These are phyloP conservation scores for Lactifluus subvellereus DNA, from an alignment of 768 basidiomycete genomes.

Conservation along the genomic window DNA sequence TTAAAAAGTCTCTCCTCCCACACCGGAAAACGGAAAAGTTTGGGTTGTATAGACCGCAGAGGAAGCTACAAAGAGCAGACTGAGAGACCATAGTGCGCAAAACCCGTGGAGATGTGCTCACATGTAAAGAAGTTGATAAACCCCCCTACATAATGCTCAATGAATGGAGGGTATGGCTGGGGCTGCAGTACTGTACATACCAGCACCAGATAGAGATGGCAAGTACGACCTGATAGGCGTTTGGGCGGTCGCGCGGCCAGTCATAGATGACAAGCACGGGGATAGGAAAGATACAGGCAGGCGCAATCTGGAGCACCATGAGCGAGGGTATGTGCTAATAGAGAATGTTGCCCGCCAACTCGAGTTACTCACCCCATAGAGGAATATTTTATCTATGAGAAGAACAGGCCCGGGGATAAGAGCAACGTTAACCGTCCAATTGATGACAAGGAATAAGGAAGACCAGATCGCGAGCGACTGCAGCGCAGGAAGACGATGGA, in stretches of 20 bases:
- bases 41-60: constrained; percentile 40
- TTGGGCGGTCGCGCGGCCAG: constrained; percentile 57
- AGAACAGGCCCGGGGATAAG: constrained; percentile 7
- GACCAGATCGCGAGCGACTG: constrained; percentile 19
- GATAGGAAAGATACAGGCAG: constrained; percentile 56
- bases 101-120: constrained; percentile 24
- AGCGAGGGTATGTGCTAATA: constrained; percentile 6
- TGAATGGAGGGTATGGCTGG: neutral
- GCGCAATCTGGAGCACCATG: constrained; percentile 40
- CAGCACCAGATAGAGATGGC: constrained; percentile 58
- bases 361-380: constrained; percentile 42
- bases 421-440: constrained; percentile 7
- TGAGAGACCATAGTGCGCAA: neutral
- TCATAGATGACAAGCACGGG: constrained; percentile 62
- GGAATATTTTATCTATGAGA: constrained; percentile 54
- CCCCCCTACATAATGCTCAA: constrained; percentile 37
- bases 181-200: constrained; percentile 31
- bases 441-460: constrained; percentile 13
- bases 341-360: constrained; percentile 15
- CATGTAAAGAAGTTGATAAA: constrained; percentile 54
- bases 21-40: constrained; percentile 36
- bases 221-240: constrained; percentile 58
- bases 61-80: constrained; percentile 29
- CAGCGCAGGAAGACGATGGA: neutral
- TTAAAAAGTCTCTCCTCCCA: constrained; percentile 38